Base-by-base conservation (phyloP, 176 grass and related monocot genomes). In the Microstegium vimineum region DNA sequence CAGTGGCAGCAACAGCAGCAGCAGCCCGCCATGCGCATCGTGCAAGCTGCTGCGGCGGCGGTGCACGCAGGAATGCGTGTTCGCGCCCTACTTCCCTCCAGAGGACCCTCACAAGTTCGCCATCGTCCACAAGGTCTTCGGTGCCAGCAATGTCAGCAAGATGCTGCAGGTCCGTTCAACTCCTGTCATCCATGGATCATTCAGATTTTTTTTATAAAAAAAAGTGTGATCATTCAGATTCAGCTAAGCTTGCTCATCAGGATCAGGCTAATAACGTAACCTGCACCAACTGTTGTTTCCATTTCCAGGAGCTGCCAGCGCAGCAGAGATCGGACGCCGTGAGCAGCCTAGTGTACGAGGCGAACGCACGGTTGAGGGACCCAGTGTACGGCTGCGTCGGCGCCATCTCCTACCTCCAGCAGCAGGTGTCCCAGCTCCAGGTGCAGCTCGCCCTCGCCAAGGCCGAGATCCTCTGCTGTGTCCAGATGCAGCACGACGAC, bases 291-390 rank as follows among this genome's bases (percentile, higher is more conserved):
- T 59, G 9, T 25, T 59, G 22, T 23, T 57, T 57, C n/a, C n/a
- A n/a, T 36, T 33, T 22, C 23, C 64, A 92, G 87, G 94, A 97
- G 28, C 77, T 94, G 5, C 87, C 94, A 1, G 66, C 81, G 4
- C 77, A 80, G 12, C 94, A 94, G 73, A 81, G 92, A 45, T 86
- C 81, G 0, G 94, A 94, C 27, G 92, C 94, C 0, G 90, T 92
- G 46, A 94, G 92, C 80, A 97, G 94, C 85, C 84, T 97, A 16
- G 92, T 94, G 33, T 94, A 97, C n/a, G 94, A 97, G 82, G 94
- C 95, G 43, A 93, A 80, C 9, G 95, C 95, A 0, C 86, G 92
- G 16, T 38, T 88, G 52, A 89, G 92, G 69, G 92, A 98, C 31
- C 95, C 95, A 0, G 95, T 98, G 6, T 98, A 98, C 4, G 95